Percentiles rank a stretch among this genome's conserved stretches.
Evolutionary conservation across 768 basidiomycete genomes (phyloP).

Genomic region (Amanita exitialis): DNA sequence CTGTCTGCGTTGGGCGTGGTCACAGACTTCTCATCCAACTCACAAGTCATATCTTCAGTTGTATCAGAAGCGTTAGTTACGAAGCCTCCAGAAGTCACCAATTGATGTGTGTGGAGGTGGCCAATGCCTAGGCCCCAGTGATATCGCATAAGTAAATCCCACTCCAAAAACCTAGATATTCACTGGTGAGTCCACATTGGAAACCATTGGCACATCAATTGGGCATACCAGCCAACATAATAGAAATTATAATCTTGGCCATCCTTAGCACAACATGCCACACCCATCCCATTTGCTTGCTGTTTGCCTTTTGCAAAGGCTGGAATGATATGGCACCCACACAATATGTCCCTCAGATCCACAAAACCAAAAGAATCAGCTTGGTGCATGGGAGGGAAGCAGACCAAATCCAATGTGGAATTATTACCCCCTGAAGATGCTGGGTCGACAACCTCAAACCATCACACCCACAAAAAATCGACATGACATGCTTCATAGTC

Average conservation of each 20-base stretch:
- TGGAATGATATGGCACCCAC: conserved; percentile 30
- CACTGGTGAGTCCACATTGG: background rate
- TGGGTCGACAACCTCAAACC: too few species aligned
- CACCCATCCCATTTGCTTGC: conserved; percentile 6
- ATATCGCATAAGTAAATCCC: background rate
- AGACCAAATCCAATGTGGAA: too few species aligned
- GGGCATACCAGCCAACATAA: conserved; percentile 22
- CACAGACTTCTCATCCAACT: too few species aligned
- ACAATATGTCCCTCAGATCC: conserved; percentile 27
- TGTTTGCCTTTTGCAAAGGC: conserved; percentile 17
- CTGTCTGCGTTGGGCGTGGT: too few species aligned
- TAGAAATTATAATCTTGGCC: conserved; percentile 18
- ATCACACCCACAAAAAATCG: too few species aligned
- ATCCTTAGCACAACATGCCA: conserved; percentile 2
- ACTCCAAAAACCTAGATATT: background rate
- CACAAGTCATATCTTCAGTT: too few species aligned
- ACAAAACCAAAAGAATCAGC: conserved; percentile 31
- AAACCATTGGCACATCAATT: background rate
- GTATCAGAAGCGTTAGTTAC: too few species aligned
- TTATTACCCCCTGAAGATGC: too few species aligned
- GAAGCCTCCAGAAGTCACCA: too few species aligned
- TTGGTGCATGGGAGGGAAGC: conserved; percentile 19
- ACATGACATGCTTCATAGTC: too few species aligned
- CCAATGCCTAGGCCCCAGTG: too few species aligned
- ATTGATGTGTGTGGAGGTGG: too few species aligned